Evolutionary conservation across 805 yeast species (phyloP).

Genomic region (Kodamaea sagamina): DNA sequence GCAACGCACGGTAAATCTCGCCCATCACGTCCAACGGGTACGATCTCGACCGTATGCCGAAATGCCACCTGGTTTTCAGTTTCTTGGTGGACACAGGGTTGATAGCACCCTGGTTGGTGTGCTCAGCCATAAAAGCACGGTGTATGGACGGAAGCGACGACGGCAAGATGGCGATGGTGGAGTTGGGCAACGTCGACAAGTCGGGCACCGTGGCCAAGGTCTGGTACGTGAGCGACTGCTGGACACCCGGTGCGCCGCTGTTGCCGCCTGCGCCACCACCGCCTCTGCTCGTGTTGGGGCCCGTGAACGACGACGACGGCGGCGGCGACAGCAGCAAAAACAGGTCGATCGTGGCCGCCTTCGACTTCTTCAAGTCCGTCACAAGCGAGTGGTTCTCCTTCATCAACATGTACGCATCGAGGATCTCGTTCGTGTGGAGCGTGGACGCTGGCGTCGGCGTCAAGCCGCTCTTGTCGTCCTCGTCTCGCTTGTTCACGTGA

Average conservation of each 20-base stretch:
- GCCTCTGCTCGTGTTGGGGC: constrained; percentile 10
- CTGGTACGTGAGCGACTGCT: constrained; percentile 48
- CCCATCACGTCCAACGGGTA: constrained; percentile 99
- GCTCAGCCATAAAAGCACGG: constrained; percentile 83
- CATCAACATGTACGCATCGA: constrained; percentile 83
- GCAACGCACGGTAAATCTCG: constrained; percentile 91
- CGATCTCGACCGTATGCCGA: constrained; percentile 93
- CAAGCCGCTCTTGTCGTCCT: background rate
- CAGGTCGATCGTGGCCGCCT: constrained; percentile 55
- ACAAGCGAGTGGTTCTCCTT: constrained; percentile 74
- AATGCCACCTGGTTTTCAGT: constrained; percentile 96
- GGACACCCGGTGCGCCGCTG: constrained; percentile 44
- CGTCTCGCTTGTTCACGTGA: constrained; percentile 21
- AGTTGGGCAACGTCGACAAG: constrained; percentile 57
- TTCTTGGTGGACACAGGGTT: constrained; percentile 71
- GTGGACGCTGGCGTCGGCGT: constrained; percentile 10
- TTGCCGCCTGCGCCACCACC: constrained; percentile 20
- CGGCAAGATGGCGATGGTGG: constrained; percentile 90
- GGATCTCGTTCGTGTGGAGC: constrained; percentile 60
- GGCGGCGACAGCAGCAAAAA: constrained; percentile 66
- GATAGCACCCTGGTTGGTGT: constrained; percentile 31
- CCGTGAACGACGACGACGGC: constrained; percentile 34
- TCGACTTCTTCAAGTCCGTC: constrained; percentile 59
- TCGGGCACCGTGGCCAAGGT: constrained; percentile 50
- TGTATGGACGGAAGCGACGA: constrained; percentile 93